Evolutionary conservation across 23 red algal genomes (phyloP).

Genomic region (Gracilaria gracilis): DNA sequence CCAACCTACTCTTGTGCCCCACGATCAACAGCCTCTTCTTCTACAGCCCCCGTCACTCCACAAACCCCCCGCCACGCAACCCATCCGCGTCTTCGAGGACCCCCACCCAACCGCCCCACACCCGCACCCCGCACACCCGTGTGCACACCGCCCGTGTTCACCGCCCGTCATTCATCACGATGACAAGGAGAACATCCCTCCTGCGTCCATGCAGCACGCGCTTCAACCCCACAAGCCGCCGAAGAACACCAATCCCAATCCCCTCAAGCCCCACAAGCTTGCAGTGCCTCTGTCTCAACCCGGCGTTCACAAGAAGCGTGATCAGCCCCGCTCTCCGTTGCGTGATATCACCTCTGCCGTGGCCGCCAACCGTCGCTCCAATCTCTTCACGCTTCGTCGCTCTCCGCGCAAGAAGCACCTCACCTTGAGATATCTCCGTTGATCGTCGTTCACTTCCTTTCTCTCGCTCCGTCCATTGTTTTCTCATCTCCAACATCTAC

Average conservation of each 20-base stretch:
- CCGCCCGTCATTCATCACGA: neutral
- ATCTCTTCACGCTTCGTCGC: neutral
- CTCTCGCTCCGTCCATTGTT: no score
- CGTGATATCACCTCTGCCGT: conserved; percentile 18
- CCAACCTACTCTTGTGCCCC: neutral
- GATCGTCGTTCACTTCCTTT: neutral
- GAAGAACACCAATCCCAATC: neutral
- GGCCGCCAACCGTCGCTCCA: neutral
- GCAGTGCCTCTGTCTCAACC: neutral
- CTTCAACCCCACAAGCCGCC: neutral
- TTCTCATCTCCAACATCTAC: no score
- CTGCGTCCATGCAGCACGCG: neutral
- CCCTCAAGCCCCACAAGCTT: neutral
- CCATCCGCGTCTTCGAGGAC: neutral
- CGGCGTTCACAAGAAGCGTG: conserved; percentile 2
- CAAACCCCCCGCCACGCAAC: neutral
- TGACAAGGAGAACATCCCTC: conserved; percentile 24
- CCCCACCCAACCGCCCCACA: no score
- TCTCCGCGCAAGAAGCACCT: neutral
- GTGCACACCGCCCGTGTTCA: neutral
- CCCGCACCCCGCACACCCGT: neutral
- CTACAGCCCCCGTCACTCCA: neutral
- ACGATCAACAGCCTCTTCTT: conserved; percentile 1
- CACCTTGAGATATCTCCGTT: conserved; percentile 2
- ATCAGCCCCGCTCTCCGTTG: neutral